Conservation (phyloP, 2,329 filamentous ascomycete species). For the Neonectria coccinea region DNA sequence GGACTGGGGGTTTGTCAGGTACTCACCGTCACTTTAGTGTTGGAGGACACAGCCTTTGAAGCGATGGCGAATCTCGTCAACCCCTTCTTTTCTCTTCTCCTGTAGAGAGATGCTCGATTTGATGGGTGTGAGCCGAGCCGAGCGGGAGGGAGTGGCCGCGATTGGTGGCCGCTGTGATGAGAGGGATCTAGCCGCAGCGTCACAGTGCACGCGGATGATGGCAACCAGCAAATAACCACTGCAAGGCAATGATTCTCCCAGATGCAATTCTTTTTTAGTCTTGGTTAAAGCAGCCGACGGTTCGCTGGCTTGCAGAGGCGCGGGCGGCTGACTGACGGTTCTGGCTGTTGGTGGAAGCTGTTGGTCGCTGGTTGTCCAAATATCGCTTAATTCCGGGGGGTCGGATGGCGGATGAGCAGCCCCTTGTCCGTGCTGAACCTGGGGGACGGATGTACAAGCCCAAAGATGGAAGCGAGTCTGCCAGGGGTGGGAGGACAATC, state of each 20-base stretch:
- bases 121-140: conserved; percentile 37
- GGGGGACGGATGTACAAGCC: conserved; percentile 20
- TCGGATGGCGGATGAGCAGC: conserved; percentile 1
- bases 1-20: conserved; percentile 5
- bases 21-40: conserved; percentile 24
- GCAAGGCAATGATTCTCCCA: conserved; percentile 12
- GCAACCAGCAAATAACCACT: conserved; percentile 27
- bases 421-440: conserved; percentile 15
- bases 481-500: conserved; percentile 9
- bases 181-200: conserved; percentile 39
- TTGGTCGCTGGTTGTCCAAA: background rate
- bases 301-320: background rate
- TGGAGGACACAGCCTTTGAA: background rate
- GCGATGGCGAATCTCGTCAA: conserved; percentile 16
- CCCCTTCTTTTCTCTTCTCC: conserved; percentile 3
- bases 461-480: conserved; percentile 23
- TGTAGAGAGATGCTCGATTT: background rate
- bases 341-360: background rate
- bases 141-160: conserved; percentile 39
- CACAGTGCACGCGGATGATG: conserved; percentile 41
- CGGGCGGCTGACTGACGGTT: background rate
- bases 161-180: conserved; percentile 45
- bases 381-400: conserved; percentile 11
- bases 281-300: conserved; percentile 10
- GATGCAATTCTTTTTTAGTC: conserved; percentile 21